These are phyloP conservation scores for Boletus vermiculosoides DNA, from an alignment of 768 basidiomycete species.

Conservation along the genomic window DNA sequence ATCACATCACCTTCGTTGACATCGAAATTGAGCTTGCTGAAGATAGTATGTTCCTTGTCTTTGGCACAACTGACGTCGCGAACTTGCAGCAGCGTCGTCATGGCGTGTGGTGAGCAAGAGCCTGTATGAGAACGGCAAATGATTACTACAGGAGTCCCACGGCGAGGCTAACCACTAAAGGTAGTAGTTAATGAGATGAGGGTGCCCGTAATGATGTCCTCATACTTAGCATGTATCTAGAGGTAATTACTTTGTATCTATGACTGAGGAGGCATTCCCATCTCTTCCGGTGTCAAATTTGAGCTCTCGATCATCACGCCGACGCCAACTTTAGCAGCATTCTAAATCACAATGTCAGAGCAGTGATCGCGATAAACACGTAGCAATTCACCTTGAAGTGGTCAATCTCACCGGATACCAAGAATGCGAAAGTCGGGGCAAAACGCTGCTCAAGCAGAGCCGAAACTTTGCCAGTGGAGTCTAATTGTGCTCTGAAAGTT, in stretches of 20 bases:
- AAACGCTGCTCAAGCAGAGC: constrained; percentile 95
- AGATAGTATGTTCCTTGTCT: constrained; percentile 49
- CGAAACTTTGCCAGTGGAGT: constrained; percentile 93
- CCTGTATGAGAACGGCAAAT: background rate
- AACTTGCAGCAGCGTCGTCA: constrained; percentile 47
- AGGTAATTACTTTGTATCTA: constrained; percentile 35
- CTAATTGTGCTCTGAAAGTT: constrained; percentile 92
- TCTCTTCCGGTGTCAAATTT: constrained; percentile 78
- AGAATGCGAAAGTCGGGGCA: constrained; percentile 91
- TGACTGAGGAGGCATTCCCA: constrained; percentile 59
- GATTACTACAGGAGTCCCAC: constrained; percentile 19
- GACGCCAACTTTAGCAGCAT: constrained; percentile 90
- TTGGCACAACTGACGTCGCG: constrained; percentile 49
- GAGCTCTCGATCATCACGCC: constrained; percentile 97
- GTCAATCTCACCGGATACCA: constrained; percentile 96
- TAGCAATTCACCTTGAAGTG: constrained; percentile 81
- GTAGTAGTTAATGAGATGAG: constrained; percentile 11
- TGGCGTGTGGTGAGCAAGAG: background rate
- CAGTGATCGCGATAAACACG: background rate
- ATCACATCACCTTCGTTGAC: constrained; percentile 74
- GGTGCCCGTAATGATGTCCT: constrained; percentile 20
- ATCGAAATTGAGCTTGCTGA: constrained; percentile 58
- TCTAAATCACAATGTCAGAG: constrained; percentile 44
- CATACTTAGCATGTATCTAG: constrained; percentile 28
- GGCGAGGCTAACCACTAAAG: constrained; percentile 3